Evolutionary conservation across 2,329 filamentous ascomycete species (phyloP).

Genomic region (Hymenoscyphus scutula): DNA sequence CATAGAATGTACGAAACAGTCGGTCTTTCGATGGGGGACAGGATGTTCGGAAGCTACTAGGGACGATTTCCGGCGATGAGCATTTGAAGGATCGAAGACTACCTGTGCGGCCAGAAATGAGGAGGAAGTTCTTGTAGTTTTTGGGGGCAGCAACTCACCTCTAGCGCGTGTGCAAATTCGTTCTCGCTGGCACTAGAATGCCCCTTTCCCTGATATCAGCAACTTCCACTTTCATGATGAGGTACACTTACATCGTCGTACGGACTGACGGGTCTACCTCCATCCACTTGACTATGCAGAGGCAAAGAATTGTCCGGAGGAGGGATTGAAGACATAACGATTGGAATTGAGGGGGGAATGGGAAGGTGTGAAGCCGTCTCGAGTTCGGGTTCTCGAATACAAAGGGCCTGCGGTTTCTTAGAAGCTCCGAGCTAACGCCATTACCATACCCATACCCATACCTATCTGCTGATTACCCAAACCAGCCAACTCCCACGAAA

Average conservation of each 20-base stretch:
- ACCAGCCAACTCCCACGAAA: not conserved
- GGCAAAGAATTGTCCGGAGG: not conserved
- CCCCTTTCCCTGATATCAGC: conserved; percentile 15
- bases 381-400: no score
- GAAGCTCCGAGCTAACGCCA: conserved; percentile 2
- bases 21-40: conserved; percentile 44
- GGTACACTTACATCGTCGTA: not conserved
- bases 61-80: conserved; percentile 65
- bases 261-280: not conserved
- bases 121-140: not conserved
- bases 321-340: not conserved
- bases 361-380: no score
- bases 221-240: not conserved
- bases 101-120: conserved; percentile 41
- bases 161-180: conserved; percentile 38
- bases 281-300: not conserved
- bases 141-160: conserved; percentile 42
- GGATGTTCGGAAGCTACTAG: conserved; percentile 48
- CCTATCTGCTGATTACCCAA: no score
- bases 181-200: conserved; percentile 34
- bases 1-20: conserved; percentile 65
- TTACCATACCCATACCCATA: not conserved
- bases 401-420: no score
- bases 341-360: no score
- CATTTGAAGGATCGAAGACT: conserved; percentile 59